phyloP scores from a whole-genome alignment of 331 rosid genomes.

The Prunus yedoensis region DNA sequence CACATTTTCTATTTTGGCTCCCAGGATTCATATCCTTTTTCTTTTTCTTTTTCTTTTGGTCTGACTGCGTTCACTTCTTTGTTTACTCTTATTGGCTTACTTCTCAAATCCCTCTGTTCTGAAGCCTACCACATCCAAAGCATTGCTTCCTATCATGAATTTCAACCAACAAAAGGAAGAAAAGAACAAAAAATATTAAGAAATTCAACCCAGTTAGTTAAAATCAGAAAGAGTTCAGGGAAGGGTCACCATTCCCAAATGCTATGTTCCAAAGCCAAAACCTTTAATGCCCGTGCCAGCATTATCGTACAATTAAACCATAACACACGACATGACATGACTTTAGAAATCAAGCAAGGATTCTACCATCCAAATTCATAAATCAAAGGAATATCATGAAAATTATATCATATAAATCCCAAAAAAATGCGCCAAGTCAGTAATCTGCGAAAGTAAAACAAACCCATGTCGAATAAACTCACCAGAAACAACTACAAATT shows the following conservation, averaged over 20 bases:
- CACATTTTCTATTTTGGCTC: too few species aligned
- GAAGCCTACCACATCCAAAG: neutral
- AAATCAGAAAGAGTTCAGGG: neutral
- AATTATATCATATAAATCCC: neutral
- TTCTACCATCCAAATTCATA: slow-evolving; percentile 2
- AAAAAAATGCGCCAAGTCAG: neutral
- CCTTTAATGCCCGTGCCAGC: neutral
- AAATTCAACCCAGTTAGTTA: neutral
- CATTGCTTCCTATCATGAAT: neutral
- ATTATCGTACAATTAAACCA: neutral
- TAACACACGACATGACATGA: neutral
- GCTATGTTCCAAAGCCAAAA: neutral
- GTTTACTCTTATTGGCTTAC: neutral
- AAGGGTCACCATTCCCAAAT: neutral
- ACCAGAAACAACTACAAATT: neutral
- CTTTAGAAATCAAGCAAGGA: neutral
- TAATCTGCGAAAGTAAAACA: neutral
- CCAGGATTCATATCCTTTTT: neutral
- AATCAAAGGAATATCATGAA: neutral
- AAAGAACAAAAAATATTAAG: neutral
- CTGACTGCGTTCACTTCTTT: neutral
- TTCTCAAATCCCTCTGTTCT: neutral
- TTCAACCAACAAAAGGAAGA: neutral
- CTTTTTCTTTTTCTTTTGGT: neutral
- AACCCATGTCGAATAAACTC: neutral